Conservation (phyloP, 2,329 filamentous ascomycete species). For the Colletotrichum eremochloae region DNA sequence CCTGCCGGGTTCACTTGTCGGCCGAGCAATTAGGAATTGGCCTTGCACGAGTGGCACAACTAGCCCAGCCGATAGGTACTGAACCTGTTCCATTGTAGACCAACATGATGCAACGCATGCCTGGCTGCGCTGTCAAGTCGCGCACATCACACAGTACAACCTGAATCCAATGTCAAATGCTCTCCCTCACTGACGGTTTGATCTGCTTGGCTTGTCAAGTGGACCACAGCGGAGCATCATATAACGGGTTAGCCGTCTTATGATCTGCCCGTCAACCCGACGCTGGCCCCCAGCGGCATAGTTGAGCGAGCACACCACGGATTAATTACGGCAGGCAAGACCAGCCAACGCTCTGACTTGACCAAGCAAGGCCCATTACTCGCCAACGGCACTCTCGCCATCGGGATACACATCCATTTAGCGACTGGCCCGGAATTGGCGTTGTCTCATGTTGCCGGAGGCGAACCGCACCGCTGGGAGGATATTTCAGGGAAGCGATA, state of each 20-base stretch:
- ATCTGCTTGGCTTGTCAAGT: slow-evolving; percentile 30
- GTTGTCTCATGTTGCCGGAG: slow-evolving; percentile 24
- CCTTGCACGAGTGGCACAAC: slow-evolving; percentile 22
- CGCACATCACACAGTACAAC: slow-evolving; percentile 13
- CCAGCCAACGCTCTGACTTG: slow-evolving; percentile 4
- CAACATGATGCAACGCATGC: slow-evolving; percentile 16
- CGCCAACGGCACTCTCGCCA: background rate
- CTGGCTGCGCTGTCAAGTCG: slow-evolving; percentile 10
- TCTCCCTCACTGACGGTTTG: slow-evolving; percentile 31
- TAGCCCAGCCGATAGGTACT: slow-evolving; percentile 1
- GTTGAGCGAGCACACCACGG: slow-evolving; percentile 5
- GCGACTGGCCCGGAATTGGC: slow-evolving; percentile 13
- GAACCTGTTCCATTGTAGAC: slow-evolving; percentile 24
- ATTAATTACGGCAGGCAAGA: slow-evolving; percentile 4
- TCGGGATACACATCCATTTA: slow-evolving; percentile 11
- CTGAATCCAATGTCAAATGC: slow-evolving; percentile 13
- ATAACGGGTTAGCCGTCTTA: slow-evolving; percentile 39
- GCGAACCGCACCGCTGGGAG: slow-evolving; percentile 26
- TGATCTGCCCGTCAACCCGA: slow-evolving; percentile 38
- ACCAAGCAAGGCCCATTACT: slow-evolving; percentile 10
- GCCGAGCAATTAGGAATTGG: background rate
- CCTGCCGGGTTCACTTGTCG: slow-evolving; percentile 2
- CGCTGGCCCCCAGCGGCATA: slow-evolving; percentile 8
- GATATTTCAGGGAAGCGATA: background rate
- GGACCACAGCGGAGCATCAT: slow-evolving; percentile 36